A percentile compares a stretch with the other conserved stretches of the same genome.
Conservation (phyloP, 2,329 filamentous ascomycete genomes). For the Aspergillus unguis region DNA sequence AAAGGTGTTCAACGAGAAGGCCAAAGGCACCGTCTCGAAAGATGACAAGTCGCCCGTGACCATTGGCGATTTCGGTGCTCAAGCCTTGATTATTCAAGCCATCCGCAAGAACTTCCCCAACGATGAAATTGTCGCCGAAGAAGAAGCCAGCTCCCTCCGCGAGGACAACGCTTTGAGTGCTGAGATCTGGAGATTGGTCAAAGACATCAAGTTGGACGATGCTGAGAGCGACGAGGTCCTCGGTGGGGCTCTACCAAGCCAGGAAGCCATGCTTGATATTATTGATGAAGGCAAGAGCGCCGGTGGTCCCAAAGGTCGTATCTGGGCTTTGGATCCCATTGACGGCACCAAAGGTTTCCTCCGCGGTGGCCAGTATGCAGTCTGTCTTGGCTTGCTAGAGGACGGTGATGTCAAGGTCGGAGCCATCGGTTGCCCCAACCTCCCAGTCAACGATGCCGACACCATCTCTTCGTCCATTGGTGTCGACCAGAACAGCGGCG, state of each 20-base stretch:
- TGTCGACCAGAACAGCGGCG: slow-evolving; percentile 67
- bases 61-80: slow-evolving; percentile 95
- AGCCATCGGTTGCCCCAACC: slow-evolving; percentile 91
- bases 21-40: slow-evolving; percentile 92
- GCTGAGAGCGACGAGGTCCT: slow-evolving; percentile 62
- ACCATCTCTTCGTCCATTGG: slow-evolving; percentile 70
- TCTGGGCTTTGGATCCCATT: slow-evolving; percentile 97
- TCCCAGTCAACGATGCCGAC: slow-evolving; percentile 78
- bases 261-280: slow-evolving; percentile 59
- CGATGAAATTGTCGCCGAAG: slow-evolving; percentile 91
- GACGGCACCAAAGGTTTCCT: slow-evolving; percentile 98
- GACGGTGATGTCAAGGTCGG: slow-evolving; percentile 93
- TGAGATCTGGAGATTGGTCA: slow-evolving; percentile 81
- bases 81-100: slow-evolving; percentile 90
- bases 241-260: slow-evolving; percentile 64
- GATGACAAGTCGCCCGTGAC: slow-evolving; percentile 95
- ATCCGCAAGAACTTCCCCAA: slow-evolving; percentile 84
- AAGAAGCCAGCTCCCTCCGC: slow-evolving; percentile 79
- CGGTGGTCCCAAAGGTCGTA: slow-evolving; percentile 51
- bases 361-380: slow-evolving; percentile 92
- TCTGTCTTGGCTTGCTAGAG: slow-evolving; percentile 86
- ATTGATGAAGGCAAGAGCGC: slow-evolving; percentile 53
- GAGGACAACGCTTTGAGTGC: slow-evolving; percentile 66
- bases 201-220: slow-evolving; percentile 67
- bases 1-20: slow-evolving; percentile 78